A percentile compares a stretch with the other conserved stretches of the same genome.
These are phyloP conservation scores for Suillus bovinus DNA, from an alignment of 768 basidiomycete genomes.

Conservation along the genomic window DNA sequence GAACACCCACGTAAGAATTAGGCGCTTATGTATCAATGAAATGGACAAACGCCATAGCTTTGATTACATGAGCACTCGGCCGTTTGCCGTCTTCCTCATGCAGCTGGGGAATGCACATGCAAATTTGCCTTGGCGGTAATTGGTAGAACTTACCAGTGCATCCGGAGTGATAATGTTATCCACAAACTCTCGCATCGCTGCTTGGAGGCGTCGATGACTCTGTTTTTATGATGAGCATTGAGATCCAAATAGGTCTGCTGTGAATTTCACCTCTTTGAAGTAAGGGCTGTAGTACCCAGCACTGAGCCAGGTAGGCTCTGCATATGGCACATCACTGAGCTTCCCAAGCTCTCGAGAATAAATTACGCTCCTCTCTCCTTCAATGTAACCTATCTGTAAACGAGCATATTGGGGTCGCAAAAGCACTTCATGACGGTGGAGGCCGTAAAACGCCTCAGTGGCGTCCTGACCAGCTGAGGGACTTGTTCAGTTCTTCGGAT, in stretches of 20 bases:
- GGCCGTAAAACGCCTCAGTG: slow-evolving; percentile 76
- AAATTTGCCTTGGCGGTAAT: slow-evolving; percentile 6
- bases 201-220: slow-evolving; percentile 45
- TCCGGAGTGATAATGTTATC: slow-evolving; percentile 57
- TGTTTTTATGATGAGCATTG: slow-evolving; percentile 35
- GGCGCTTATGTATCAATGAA: neutral
- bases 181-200: slow-evolving; percentile 55
- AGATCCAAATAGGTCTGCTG: neutral
- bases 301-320: slow-evolving; percentile 75
- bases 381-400: slow-evolving; percentile 62
- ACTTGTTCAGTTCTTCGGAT: neutral
- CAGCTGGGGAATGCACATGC: slow-evolving; percentile 28
- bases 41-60: slow-evolving; percentile 49
- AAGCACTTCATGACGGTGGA: slow-evolving; percentile 76
- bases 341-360: slow-evolving; percentile 48
- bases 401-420: slow-evolving; percentile 63
- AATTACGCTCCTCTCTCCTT: slow-evolving; percentile 56
- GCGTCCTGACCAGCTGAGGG: slow-evolving; percentile 69
- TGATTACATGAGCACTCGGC: slow-evolving; percentile 50
- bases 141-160: slow-evolving; percentile 23
- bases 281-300: slow-evolving; percentile 71
- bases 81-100: slow-evolving; percentile 62
- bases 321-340: slow-evolving; percentile 72
- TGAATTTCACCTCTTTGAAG: slow-evolving; percentile 58
- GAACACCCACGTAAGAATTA: neutral